These are phyloP conservation scores for Alternaria sp. DNA, from an alignment of 2,329 filamentous ascomycete species.

Conservation along the genomic window DNA sequence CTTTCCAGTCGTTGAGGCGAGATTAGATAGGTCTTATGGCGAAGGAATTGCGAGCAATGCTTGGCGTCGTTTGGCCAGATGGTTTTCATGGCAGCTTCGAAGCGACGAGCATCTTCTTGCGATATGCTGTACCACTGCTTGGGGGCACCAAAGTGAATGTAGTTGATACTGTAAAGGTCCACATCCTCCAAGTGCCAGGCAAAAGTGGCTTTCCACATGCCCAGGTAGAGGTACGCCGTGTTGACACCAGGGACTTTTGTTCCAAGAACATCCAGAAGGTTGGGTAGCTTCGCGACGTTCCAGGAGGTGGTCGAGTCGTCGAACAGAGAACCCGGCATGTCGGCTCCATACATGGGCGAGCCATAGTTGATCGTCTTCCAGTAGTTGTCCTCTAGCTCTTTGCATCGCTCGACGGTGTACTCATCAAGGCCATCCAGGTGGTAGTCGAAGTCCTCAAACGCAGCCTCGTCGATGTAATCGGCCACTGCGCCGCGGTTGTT, in stretches of 20 bases:
- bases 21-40: constrained; percentile 97
- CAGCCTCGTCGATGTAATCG: constrained; percentile 84
- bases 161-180: constrained; percentile 99
- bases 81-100: constrained; percentile 92
- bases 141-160: constrained; percentile 96
- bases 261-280: constrained; percentile 89
- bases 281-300: constrained; percentile 95
- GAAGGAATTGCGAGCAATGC: constrained; percentile 92
- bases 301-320: constrained; percentile 82
- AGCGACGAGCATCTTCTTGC: constrained; percentile 88
- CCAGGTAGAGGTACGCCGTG: constrained; percentile 94
- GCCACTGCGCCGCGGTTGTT: constrained; percentile 80
- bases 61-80: constrained; percentile 96
- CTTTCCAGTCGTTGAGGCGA: constrained; percentile 86
- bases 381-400: constrained; percentile 91
- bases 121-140: constrained; percentile 99
- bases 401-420: constrained; percentile 88
- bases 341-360: constrained; percentile 91
- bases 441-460: constrained; percentile 91
- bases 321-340: constrained; percentile 95
- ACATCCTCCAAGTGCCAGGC: constrained; percentile 99
- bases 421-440: constrained; percentile 82
- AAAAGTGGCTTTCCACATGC: constrained; percentile 99
- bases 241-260: constrained; percentile 98
- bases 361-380: constrained; percentile 98